Evolutionary conservation across 805 yeast species (phyloP), one percentile per base, ranked within the genome.

Genomic region (Teunomyces tritomae): DNA sequence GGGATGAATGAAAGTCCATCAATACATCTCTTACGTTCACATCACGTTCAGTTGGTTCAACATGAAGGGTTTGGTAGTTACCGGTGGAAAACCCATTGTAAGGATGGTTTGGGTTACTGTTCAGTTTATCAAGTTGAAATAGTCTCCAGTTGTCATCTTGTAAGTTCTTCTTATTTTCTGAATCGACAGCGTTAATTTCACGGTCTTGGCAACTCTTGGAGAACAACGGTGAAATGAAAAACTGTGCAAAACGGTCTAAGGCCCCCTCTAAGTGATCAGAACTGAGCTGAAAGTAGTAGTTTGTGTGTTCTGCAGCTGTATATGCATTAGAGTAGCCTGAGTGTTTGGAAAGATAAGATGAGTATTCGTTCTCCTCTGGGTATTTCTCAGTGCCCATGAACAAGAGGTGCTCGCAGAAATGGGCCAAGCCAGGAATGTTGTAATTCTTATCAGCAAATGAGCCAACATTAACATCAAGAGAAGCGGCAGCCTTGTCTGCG

Each of bases 101-200:
- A 0, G 98, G 97, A 67, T 94, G 98, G 0, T 68, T 59, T 1
- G 82, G 80, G 63, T 86, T 89, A 13, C 94, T 76, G 32, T 84
- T 71, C 44, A 84, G 77, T 67, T 88, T 87, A 47, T 87, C 91
- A 45, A 92, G 73, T 68, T 92, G 98, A 59, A 85, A 84, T 43
- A 89, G 68, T 59, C 98, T 80, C 97, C 98, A 90, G 39, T 70
- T 62, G 65, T 92, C 99, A 62, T 78, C 86, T 65, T 92, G 98
- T 45, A 94, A 72, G 63, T 92, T 92, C 70, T 94, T 92, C 64
- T 90, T 92, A 71, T 92, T 89, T 69, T 92, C 99, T 33, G 96
- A 87, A 66, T 92, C 97, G 8, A 92, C 98, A 1, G 98, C 98
- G 53, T 83, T 81, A 57, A 92, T 87, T 67, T 92, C 99, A 47